These are phyloP conservation scores for Aurantiochytrium sp. DNA, from an alignment of 108 stramenopile species.

Conservation along the genomic window DNA sequence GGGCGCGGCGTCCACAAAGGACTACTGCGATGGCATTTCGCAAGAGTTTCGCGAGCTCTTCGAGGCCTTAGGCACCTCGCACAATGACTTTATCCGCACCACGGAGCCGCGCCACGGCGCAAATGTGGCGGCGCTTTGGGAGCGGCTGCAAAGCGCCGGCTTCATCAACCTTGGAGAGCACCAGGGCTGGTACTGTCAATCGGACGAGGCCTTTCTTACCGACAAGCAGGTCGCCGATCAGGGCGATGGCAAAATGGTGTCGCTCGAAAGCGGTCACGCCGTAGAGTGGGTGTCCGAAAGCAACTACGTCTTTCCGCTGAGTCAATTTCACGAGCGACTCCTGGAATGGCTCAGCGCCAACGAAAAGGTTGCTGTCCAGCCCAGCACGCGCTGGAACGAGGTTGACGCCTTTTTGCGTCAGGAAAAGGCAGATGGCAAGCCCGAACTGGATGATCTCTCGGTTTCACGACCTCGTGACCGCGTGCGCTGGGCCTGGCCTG, in stretches of 20 bases:
- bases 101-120: slow-evolving; percentile 71
- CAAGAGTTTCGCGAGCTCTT: slow-evolving; percentile 23
- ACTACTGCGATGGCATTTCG: slow-evolving; percentile 62
- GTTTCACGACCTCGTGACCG: slow-evolving; percentile 69
- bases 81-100: slow-evolving; percentile 85
- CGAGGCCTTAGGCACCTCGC: slow-evolving; percentile 60
- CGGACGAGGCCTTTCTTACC: slow-evolving; percentile 93
- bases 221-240: slow-evolving; percentile 78
- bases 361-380: slow-evolving; percentile 42
- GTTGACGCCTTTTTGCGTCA: slow-evolving; percentile 68
- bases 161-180: slow-evolving; percentile 84
- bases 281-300: slow-evolving; percentile 85
- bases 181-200: slow-evolving; percentile 92
- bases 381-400: not conserved
- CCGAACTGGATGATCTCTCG: slow-evolving; percentile 68
- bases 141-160: slow-evolving; percentile 61
- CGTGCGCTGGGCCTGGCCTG: slow-evolving; percentile 76
- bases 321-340: slow-evolving; percentile 66
- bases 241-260: not conserved
- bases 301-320: slow-evolving; percentile 89
- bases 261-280: slow-evolving; percentile 55
- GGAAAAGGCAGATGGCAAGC: slow-evolving; percentile 41
- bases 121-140: slow-evolving; percentile 71
- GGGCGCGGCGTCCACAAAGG: slow-evolving; percentile 61
- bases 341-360: slow-evolving; percentile 67